Percentiles rank a stretch among this genome's conserved stretches.
Evolutionary conservation across 2,329 filamentous ascomycete genomes (phyloP).

Genomic region (Aureobasidium sp.): DNA sequence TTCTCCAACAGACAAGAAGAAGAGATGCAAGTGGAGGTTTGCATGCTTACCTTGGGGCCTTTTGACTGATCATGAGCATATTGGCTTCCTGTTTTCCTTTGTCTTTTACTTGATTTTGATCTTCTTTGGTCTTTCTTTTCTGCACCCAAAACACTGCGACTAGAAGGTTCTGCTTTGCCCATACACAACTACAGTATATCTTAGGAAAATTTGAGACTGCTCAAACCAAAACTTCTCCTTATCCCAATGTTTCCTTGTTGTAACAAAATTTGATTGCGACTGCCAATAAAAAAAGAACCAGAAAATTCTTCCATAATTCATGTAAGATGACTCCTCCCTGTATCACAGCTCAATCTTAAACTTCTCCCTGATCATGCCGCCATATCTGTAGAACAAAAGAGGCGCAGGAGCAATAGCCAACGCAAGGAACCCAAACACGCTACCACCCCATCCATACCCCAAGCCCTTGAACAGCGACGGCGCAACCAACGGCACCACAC

Average conservation of each 20-base stretch:
- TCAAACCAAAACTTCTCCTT: neutral
- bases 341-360: constrained; percentile 32
- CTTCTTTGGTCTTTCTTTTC: neutral
- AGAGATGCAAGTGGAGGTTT: too few relatives aligned
- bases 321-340: neutral
- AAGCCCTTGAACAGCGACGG: constrained; percentile 35
- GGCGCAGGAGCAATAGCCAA: constrained; percentile 41
- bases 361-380: constrained; percentile 36
- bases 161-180: neutral
- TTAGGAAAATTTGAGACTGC: neutral
- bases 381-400: constrained; percentile 40
- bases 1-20: too few relatives aligned
- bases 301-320: too few relatives aligned
- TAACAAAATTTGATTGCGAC: too few relatives aligned
- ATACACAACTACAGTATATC: neutral
- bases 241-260: too few relatives aligned
- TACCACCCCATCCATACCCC: constrained; percentile 44
- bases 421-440: constrained; percentile 38
- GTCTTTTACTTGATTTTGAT: neutral
- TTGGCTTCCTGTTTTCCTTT: neutral
- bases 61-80: too few relatives aligned
- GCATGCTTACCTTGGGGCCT: too few relatives aligned
- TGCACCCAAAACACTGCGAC: neutral
- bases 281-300: too few relatives aligned
- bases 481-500: constrained; percentile 39